Base-by-base conservation (phyloP, 768 basidiomycete species). In the Suillus subalutaceus region DNA sequence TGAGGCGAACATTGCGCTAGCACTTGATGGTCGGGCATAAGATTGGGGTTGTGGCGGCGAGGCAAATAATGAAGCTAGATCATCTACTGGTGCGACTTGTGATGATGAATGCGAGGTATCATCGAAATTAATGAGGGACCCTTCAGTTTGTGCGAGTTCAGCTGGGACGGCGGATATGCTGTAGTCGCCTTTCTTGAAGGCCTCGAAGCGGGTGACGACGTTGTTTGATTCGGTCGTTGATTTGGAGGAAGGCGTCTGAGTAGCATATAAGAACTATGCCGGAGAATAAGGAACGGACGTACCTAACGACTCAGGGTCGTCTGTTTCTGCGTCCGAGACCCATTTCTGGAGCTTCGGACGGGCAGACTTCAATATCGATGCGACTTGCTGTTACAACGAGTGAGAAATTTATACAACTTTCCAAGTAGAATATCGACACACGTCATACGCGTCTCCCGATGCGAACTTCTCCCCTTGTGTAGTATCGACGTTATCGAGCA, bases 211-310 rank as follows among this genome's bases (percentile, higher is more conserved):
- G 37, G 86, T 85, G 16, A 98, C 78, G 16, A 96, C 94, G 23
- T 88, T 92, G 79, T n/a, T 99, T 99, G 78, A 99, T 96, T 72
- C 97, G 93, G 78, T 99, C 97, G 77, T 99, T 99, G 67, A 96
- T 96, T 76, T 99, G 88, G 20, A 99, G 82, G 76, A 97, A 91
- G 2, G 94, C 94, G 67, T 96, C 96, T 95, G 23, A 30, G n/a
- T 8, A 43, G 48, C 59, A 50, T 66, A 62, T 65, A 41, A 66
- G 41, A 46, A 67, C 55, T 56, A 60, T 23, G 50, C 57, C 23
- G 18, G 23, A 26, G 40, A 7, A 30, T 57, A 30, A 15, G 15
- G 4, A 44, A 30, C 6, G 15, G 52, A 78, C 86, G 66, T 72
- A 96, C 94, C 92, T 70, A 98, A 86, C 40, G 94, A 92, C 69